Base-by-base conservation (phyloP, 768 basidiomycete species). In the Boletellus ananiceps region DNA sequence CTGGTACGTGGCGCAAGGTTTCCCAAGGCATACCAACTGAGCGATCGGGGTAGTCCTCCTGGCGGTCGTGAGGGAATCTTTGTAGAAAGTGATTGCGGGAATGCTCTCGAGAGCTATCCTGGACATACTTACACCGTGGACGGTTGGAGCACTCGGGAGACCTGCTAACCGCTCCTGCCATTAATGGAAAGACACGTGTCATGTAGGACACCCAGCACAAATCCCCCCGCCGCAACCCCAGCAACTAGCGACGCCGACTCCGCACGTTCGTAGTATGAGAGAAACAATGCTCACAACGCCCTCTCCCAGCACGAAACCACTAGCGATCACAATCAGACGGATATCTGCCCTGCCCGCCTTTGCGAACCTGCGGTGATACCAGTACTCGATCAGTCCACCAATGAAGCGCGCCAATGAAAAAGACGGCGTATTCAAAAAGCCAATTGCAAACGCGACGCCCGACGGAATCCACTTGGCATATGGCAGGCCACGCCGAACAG, bases 251-350 rank as follows among this genome's bases (percentile, higher is more conserved):
- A 82, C 81, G 7, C 83, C 86, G 5, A 91, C 70, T 3, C 91
- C 93, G 31, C 77, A 76, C 29, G 84, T 89, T 53, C 82, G 81
- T 52, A 96, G 67, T 7, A 84, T 58, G 41, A 98, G 73, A 13
- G 87, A 81, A 25, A 93, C 68, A 40, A 98, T 77, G 62, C 93
- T 93, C 36, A 89, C 74, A 31, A 96, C 83, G 2, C 95, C 95
- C 65, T 98, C 95, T 16, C 95, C 95, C 15, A 98, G 73, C 21
- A 98, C 94, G 65, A 98, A 96, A 3, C 95, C 95, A 65, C 88
- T 92, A 7, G 94, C 95, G 35, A 95, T 74, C 21, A 97, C 81
- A 59, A 98, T 86, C 32, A 94, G 70, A 29, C 79, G 73, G 50
- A 93, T 89, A 51, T 86, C 84, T 48, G 74, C 73, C 23, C 70